Base-by-base conservation (phyloP, 352 stramenopile genomes). In the Plasmopara halstedii region DNA sequence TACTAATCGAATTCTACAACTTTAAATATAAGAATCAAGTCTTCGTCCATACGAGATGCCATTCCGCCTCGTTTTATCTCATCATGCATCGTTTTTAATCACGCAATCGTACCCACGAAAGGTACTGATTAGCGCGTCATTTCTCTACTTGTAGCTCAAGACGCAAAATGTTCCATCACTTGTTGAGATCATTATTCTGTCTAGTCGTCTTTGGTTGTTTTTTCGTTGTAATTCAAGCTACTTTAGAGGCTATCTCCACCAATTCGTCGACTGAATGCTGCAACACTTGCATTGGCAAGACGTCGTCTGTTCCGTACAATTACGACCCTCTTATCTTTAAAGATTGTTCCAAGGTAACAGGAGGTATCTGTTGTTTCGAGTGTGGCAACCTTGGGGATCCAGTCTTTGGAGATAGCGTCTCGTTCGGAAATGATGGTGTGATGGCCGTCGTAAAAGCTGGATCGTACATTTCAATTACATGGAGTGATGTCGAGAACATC, bases 341-440 rank as follows among this genome's bases (percentile, higher is more conserved):
- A 1, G 53, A 88, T 38, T 88, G 76, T 50, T 54, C 60, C 23
- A 60, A 48, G 9, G 62, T 61, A 3, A 64, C 57, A 18, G 56
- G 58, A 23, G 73, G 76, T 18, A 58, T 88, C 17, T 88, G 76
- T 46, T 88, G 76, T 62, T 88, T 80, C 46, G 65, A 82, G 42
- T 88, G 76, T 52, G 66, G 64, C 5, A 60, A 38, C 9, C 65
- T 74, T 25, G 68, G 68, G 9, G 48, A 59, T 4, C 62, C 62
- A 2, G 38, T 19, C 7, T 71, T 68, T 32, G 51, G 54, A 8
- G 59, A 66, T 21, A 53, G 52, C 0, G 44, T 75, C 2, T 67
- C 53, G 31, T 70, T 58, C 38, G 54, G 33, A 31, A 35, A 42
- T 4, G 67, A 88, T 45, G 76, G 76, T 26, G 58, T 70, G 1